Evolutionary conservation across 1,284 basidiomycete genomes (phyloP).

Genomic region (Heterobasidion irregulare): DNA sequence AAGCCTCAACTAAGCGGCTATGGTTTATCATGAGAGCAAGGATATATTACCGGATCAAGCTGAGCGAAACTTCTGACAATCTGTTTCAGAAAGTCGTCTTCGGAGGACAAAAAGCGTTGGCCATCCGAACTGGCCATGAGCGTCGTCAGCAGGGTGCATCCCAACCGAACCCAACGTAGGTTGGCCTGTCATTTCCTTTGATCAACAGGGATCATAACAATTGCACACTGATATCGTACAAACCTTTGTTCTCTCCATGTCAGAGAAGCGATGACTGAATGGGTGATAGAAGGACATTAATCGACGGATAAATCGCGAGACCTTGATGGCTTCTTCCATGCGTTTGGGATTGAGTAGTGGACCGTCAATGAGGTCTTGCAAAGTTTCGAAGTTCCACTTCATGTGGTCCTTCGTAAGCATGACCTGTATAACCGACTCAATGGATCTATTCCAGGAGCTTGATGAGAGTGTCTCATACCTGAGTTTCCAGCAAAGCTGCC

Average conservation of each 20-base stretch:
- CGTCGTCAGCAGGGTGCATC: constrained; percentile 76
- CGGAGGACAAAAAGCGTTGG: constrained; percentile 66
- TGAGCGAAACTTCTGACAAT: constrained; percentile 87
- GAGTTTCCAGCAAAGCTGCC: constrained; percentile 73
- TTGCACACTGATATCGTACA: constrained; percentile 10
- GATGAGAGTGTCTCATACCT: constrained; percentile 33
- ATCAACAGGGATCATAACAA: not conserved
- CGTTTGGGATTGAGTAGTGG: constrained; percentile 86
- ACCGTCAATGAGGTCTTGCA: constrained; percentile 89
- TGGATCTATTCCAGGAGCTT: constrained; percentile 5
- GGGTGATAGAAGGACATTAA: constrained; percentile 93
- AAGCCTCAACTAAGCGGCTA: not conserved
- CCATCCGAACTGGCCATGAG: constrained; percentile 84
- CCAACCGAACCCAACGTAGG: constrained; percentile 78
- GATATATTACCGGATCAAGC: constrained; percentile 73
- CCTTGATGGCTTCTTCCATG: constrained; percentile 94
- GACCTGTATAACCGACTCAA: constrained; percentile 39
- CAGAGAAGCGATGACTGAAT: constrained; percentile 79
- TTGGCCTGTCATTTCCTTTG: constrained; percentile 44
- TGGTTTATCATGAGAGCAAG: not conserved
- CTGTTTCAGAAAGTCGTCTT: constrained; percentile 85
- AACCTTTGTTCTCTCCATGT: constrained; percentile 70
- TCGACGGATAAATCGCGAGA: constrained; percentile 80
- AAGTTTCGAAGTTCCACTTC: constrained; percentile 88
- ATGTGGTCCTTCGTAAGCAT: constrained; percentile 84